Conservation (phyloP, 2,329 filamentous ascomycete genomes). For the Ascomycota sp. region DNA sequence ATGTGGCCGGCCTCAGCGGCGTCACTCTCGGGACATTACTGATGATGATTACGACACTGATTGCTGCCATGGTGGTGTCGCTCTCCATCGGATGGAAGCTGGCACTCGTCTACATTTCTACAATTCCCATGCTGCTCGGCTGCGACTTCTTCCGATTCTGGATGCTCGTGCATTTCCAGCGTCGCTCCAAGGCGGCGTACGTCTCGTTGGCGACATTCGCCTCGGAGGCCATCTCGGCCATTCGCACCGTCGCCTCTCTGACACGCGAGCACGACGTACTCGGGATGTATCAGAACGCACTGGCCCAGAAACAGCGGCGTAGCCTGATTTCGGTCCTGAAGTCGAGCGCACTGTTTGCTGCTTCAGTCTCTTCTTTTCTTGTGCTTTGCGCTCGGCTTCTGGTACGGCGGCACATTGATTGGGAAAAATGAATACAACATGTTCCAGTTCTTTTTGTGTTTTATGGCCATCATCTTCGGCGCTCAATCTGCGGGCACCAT, state of each 20-base stretch:
- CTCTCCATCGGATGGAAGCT: constrained; percentile 76
- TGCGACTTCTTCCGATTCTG: constrained; percentile 83
- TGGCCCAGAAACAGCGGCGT: constrained; percentile 43
- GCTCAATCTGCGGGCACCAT: constrained; percentile 79
- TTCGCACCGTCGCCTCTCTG: constrained; percentile 79
- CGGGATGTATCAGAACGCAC: constrained; percentile 43
- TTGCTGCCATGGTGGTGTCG: constrained; percentile 49
- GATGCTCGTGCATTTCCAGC: constrained; percentile 61
- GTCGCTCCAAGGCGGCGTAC: constrained; percentile 61
- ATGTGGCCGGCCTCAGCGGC: constrained; percentile 73
- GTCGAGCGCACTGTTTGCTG: constrained; percentile 62
- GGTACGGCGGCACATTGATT: constrained; percentile 70
- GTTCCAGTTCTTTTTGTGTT: constrained; percentile 86
- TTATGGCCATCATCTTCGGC: constrained; percentile 73
- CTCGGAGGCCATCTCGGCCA: constrained; percentile 82
- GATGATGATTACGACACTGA: constrained; percentile 58
- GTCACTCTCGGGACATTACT: constrained; percentile 73
- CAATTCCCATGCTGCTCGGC: constrained; percentile 54
- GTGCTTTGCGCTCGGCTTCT: constrained; percentile 75
- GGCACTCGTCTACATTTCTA: constrained; percentile 60
- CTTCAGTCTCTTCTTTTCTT: constrained; percentile 71
- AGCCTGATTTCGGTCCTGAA: constrained; percentile 56
- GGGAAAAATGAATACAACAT: constrained; percentile 48
- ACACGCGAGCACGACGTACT: constrained; percentile 74
- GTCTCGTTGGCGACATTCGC: constrained; percentile 67